Evolutionary conservation across 208 protist species (phyloP).

Genomic region (Leishmania guyanensis): DNA sequence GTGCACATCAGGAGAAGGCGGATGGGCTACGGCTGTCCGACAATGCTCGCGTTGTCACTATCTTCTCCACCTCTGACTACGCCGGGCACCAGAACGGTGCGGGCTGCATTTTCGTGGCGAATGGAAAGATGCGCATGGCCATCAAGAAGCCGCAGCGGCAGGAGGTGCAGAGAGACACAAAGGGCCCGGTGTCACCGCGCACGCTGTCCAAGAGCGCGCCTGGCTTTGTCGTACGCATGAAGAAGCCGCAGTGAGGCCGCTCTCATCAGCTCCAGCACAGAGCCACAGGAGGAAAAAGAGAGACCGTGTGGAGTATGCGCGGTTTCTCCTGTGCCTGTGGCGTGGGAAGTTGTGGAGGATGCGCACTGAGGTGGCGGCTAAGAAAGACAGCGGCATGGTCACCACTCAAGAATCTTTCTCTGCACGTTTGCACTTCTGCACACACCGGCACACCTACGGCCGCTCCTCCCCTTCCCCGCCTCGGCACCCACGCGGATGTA

Average conservation of each 20-base stretch:
- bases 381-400: not conserved
- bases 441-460: not conserved
- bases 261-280: not conserved
- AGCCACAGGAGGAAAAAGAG: not conserved
- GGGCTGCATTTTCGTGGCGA: conserved; percentile 83
- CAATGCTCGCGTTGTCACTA: conserved; percentile 90
- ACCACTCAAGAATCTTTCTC: not conserved
- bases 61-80: conserved; percentile 94
- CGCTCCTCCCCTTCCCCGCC: not conserved
- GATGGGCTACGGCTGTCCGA: conserved; percentile 90
- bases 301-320: not conserved
- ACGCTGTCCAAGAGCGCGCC: conserved; percentile 65
- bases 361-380: not conserved
- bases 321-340: not conserved
- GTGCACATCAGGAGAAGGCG: conserved; percentile 92
- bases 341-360: not conserved
- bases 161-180: conserved; percentile 62
- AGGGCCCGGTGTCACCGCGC: conserved; percentile 69
- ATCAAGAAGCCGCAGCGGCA: conserved; percentile 88
- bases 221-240: conserved; percentile 70
- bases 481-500: too few species aligned
- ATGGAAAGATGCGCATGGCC: conserved; percentile 89
- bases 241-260: conserved; percentile 43
- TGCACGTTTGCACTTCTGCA: not conserved
- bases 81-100: conserved; percentile 91